phyloP scores from a whole-genome alignment of 1,139 yeast species.

The Meyerozyma carpophila region DNA sequence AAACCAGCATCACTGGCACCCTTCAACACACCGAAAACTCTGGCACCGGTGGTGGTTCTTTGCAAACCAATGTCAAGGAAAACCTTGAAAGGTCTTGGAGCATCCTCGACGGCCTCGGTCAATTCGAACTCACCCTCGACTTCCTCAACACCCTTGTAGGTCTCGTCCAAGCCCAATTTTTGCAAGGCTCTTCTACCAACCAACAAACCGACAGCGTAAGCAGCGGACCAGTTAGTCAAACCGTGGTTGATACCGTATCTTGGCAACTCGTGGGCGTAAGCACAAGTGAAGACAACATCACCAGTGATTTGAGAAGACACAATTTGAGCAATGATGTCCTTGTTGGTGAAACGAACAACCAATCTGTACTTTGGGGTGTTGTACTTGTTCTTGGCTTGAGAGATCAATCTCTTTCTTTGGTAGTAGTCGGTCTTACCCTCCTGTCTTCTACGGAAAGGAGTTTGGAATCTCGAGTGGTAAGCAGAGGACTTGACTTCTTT shows the following conservation, averaged over 20 bases:
- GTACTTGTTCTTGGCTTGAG: conserved; percentile 99
- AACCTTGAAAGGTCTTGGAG: conserved; percentile 99
- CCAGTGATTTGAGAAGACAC: conserved; percentile 96
- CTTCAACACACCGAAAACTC: conserved; percentile 98
- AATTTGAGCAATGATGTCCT: conserved; percentile 97
- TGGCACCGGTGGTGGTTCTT: conserved; percentile 99
- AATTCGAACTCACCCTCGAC: conserved; percentile 98
- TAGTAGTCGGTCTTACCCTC: conserved; percentile 99
- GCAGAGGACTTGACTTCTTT: conserved; percentile 75
- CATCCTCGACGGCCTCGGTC: conserved; percentile 99
- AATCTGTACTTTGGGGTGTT: conserved; percentile 99
- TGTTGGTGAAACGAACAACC: conserved; percentile 99
- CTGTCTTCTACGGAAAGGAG: conserved; percentile 99
- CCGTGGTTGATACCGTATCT: conserved; percentile 97
- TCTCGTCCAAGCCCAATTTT: conserved; percentile 97
- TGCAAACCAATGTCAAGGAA: conserved; percentile 99
- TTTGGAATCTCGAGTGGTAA: conserved; percentile 99
- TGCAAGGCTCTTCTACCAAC: conserved; percentile 99
- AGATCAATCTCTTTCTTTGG: conserved; percentile 99
- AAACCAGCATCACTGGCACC: conserved; percentile 99
- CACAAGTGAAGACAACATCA: conserved; percentile 94
- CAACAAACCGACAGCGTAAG: conserved; percentile 97
- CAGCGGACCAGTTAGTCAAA: conserved; percentile 99
- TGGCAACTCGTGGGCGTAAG: conserved; percentile 99
- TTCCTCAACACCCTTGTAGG: conserved; percentile 98